Base-by-base conservation (phyloP, 306 rosid species). In the Prunus dulcis region DNA sequence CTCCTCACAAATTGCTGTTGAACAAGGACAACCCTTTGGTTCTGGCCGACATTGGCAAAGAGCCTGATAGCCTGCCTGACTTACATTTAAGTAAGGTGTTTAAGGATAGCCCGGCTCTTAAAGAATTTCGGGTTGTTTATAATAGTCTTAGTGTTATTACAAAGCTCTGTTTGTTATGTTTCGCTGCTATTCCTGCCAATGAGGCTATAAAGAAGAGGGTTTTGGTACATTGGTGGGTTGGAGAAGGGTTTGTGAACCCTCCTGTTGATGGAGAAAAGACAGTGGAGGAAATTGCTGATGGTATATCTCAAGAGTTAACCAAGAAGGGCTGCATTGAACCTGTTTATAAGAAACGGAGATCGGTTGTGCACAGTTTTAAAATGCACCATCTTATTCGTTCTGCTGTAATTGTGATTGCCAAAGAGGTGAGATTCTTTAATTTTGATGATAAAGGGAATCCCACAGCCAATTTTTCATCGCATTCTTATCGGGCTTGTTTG, bases 221-320 rank as follows among this genome's bases (percentile, higher is more conserved):
- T 45, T 53, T 83, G 58, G 49, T 80, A 12, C 47, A 76, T 45
- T 80, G 84, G 84, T 80, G 87, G 87, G 63, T 83, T 19, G 87
- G 84, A 72, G 84, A 83, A 72, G 76, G 45, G 6, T 5, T 67
- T 2, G 8, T 83, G 8, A n/a, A 62, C 19, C 23, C 67, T 69
- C 30, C 13, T 0, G 6, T 2, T 38, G 6, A 6, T 12, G 51
- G 47, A 7, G n/a, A 43, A 23, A 1, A 30, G 28, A 64, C 53
- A 2, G 76, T 63, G 1, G 79, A 79, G 71, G 7, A 61, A 27
- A 18, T 22, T 46, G 74, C 69, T 4, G 71, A 75, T 6, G 2
- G 8, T 34, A 83, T 79, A 25, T 62, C 80, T 14, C 1, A 76
- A 9, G 22, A 50, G 14, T 52, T 83, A 20, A 14, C 32, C 25